Conservation (phyloP, 352 stramenopile genomes). For the Peronospora farinosa region DNA sequence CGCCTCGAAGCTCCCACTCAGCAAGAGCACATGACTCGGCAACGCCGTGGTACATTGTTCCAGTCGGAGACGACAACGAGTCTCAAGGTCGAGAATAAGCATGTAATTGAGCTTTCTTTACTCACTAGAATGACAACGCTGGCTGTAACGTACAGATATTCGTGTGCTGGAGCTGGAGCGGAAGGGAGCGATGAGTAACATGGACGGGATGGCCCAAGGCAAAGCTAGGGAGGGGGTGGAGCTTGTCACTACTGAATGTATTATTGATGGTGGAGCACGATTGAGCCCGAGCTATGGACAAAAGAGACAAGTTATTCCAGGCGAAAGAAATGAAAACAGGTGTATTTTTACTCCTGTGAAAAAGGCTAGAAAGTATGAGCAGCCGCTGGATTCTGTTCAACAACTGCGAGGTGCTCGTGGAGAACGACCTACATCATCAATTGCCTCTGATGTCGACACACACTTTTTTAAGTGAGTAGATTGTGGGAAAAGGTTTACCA, state of each 20-base stretch:
- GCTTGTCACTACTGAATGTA: neutral
- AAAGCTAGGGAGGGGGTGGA: neutral
- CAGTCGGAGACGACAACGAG: slow-evolving; percentile 36
- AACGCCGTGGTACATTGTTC: slow-evolving; percentile 56
- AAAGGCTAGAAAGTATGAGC: slow-evolving; percentile 27
- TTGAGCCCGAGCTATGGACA: slow-evolving; percentile 2
- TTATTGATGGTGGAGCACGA: neutral
- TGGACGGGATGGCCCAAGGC: neutral
- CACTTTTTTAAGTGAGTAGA: slow-evolving; percentile 40
- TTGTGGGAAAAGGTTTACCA: neutral
- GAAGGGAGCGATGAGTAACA: slow-evolving; percentile 11
- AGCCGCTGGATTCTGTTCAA: slow-evolving; percentile 1
- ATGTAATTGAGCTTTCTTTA: neutral
- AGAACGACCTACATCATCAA: slow-evolving; percentile 18
- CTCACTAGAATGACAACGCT: neutral
- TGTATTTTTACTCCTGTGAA: slow-evolving; percentile 61
- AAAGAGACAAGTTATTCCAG: slow-evolving; percentile 1
- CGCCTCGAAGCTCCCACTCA: slow-evolving; percentile 16
- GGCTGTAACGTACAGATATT: slow-evolving; percentile 35
- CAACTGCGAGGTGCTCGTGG: neutral
- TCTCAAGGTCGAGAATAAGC: slow-evolving; percentile 33
- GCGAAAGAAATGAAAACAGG: slow-evolving; percentile 12
- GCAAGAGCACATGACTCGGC: slow-evolving; percentile 6
- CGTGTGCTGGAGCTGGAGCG: slow-evolving; percentile 45
- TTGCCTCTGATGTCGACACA: slow-evolving; percentile 26